phyloP scores from a whole-genome alignment of 441 rosid species.

The Hura crepitans region DNA sequence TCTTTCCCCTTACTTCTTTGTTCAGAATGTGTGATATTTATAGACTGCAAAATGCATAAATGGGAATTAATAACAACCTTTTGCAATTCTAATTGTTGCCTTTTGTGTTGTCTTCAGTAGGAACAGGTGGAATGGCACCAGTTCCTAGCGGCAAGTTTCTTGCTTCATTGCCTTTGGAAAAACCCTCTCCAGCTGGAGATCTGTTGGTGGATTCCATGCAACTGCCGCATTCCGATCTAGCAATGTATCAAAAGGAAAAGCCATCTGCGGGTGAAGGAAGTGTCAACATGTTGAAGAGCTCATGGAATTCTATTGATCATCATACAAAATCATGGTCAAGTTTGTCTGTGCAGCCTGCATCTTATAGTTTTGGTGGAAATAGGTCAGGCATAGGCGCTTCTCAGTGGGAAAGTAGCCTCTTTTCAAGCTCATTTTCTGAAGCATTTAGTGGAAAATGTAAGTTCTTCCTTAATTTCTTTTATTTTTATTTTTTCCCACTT shows the following conservation, averaged over 20 bases:
- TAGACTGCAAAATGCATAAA: background rate
- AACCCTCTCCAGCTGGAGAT: constrained; percentile 25
- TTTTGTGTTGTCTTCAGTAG: constrained; percentile 24
- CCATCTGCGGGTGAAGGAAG: constrained; percentile 32
- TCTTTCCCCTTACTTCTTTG: background rate
- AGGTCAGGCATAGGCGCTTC: constrained; percentile 27
- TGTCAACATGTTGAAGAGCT: constrained; percentile 32
- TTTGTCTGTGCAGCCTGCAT: constrained; percentile 29
- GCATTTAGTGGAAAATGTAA: constrained; percentile 53
- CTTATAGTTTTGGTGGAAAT: constrained; percentile 31
- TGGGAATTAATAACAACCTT: background rate
- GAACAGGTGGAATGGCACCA: constrained; percentile 29
- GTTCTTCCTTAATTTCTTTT: constrained; percentile 17
- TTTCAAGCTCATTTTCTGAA: constrained; percentile 68
- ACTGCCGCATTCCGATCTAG: constrained; percentile 30
- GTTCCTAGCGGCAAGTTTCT: constrained; percentile 33
- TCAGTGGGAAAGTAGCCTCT: constrained; percentile 60
- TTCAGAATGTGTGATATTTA: background rate
- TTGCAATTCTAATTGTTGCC: constrained; percentile 11
- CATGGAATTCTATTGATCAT: constrained; percentile 33
- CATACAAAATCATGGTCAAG: constrained; percentile 34
- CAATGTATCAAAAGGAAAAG: constrained; percentile 36
- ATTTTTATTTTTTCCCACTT: constrained; percentile 3
- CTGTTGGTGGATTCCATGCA: constrained; percentile 29
- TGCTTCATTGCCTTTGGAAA: constrained; percentile 41